Evolutionary conservation across 1,284 basidiomycete genomes (phyloP).

Genomic region (Stereum hirsutum): DNA sequence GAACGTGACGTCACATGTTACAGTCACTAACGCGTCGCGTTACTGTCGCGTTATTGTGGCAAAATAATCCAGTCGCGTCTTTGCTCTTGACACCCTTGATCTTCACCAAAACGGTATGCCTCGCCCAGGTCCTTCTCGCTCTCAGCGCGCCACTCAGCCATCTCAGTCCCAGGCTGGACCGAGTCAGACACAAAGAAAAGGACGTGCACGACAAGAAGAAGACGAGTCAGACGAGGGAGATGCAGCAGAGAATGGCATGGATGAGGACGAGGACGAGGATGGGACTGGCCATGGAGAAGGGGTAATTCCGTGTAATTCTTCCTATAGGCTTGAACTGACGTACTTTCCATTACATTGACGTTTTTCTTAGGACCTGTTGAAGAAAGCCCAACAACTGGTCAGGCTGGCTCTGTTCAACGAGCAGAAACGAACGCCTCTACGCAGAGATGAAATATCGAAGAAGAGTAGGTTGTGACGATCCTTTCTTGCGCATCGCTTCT

Average conservation of each 20-base stretch:
- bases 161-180: conserved; percentile 8
- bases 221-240: conserved; percentile 15
- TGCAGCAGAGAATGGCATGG: conserved; percentile 4
- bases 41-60: too few species aligned
- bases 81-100: background rate
- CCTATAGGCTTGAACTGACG: background rate
- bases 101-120: conserved; percentile 6
- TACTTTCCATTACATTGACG: background rate
- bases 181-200: background rate
- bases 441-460: conserved; percentile 71
- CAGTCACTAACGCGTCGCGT: background rate
- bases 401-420: conserved; percentile 68
- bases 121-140: conserved; percentile 14
- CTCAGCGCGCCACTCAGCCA: conserved; percentile 22
- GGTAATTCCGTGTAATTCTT: conserved; percentile 13
- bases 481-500: background rate
- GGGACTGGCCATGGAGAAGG: conserved; percentile 22
- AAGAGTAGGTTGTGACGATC: conserved; percentile 40
- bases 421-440: conserved; percentile 47
- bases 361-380: conserved; percentile 37
- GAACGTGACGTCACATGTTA: too few species aligned
- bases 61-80: background rate
- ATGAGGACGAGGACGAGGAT: conserved; percentile 12
- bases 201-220: conserved; percentile 12
- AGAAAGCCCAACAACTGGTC: conserved; percentile 57